phyloP scores from a whole-genome alignment of 345 rosid species.

The Melaleuca alternifolia region DNA sequence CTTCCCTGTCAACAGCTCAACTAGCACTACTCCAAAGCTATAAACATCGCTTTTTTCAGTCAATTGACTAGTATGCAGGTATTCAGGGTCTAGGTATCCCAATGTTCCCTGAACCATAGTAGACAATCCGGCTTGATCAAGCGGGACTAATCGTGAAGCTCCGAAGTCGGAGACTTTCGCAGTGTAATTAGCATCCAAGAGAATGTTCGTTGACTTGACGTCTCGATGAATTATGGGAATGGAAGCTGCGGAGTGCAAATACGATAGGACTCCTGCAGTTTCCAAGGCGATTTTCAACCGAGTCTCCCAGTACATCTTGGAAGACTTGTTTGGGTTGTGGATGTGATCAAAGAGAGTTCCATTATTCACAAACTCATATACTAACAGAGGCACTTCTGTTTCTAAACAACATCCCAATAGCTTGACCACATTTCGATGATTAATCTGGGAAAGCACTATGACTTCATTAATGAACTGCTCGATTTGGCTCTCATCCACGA shows the following conservation, averaged over 20 bases:
- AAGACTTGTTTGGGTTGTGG: slow-evolving; percentile 7
- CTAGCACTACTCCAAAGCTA: slow-evolving; percentile 33
- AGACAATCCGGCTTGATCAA: slow-evolving; percentile 29
- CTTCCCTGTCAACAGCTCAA: slow-evolving; percentile 30
- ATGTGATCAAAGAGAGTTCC: slow-evolving; percentile 34
- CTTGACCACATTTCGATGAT: slow-evolving; percentile 37
- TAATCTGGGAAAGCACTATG: slow-evolving; percentile 31
- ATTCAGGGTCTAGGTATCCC: slow-evolving; percentile 43
- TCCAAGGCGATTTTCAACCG: slow-evolving; percentile 28
- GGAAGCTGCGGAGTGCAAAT: slow-evolving; percentile 24
- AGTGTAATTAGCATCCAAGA: slow-evolving; percentile 23
- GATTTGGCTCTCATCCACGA: slow-evolving; percentile 22
- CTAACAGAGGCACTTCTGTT: slow-evolving; percentile 33
- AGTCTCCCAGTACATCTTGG: slow-evolving; percentile 17
- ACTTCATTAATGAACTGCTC: slow-evolving; percentile 44
- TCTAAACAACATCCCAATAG: slow-evolving; percentile 41
- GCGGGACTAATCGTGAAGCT: slow-evolving; percentile 28
- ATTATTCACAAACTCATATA: slow-evolving; percentile 29
- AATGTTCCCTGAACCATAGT: slow-evolving; percentile 39
- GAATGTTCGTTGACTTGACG: slow-evolving; percentile 30
- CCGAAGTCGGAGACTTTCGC: slow-evolving; percentile 45
- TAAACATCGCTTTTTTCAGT: slow-evolving; percentile 40
- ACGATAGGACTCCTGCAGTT: slow-evolving; percentile 20
- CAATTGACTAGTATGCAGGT: slow-evolving; percentile 15
- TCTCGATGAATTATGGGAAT: slow-evolving; percentile 30